phyloP scores from a whole-genome alignment of 2,329 filamentous ascomycete species.

The Byssochlamys sp. region DNA sequence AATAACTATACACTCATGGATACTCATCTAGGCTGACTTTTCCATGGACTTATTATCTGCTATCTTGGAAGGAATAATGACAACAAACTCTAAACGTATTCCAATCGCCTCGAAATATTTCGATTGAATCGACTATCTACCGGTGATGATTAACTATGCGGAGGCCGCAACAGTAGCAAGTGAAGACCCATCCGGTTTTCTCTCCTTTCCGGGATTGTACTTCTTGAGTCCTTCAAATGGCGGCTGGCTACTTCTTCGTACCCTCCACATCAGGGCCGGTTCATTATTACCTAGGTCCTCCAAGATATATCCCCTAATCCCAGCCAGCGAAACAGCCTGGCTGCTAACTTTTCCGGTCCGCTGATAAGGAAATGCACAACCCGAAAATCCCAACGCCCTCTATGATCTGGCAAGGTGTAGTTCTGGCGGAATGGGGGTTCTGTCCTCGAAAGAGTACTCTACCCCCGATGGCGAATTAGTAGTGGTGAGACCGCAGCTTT shows the following conservation, averaged over 20 bases:
- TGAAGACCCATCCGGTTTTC: neutral
- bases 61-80: no score
- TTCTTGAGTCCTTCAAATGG: neutral
- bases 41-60: no score
- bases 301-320: neutral
- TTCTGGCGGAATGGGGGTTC: neutral
- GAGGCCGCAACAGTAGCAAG: neutral
- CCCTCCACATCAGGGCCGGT: neutral
- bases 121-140: neutral
- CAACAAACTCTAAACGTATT: no score
- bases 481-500: neutral
- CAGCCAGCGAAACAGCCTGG: neutral
- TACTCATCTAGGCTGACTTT: no score
- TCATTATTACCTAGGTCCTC: neutral
- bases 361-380: neutral
- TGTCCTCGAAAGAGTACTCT: neutral
- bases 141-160: no score
- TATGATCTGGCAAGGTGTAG: neutral
- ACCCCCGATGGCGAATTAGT: neutral
- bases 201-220: neutral
- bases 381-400: neutral
- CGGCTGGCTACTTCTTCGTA: neutral
- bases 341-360: conserved; percentile 5
- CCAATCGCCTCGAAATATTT: neutral
- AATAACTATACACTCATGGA: no score